Evolutionary conservation across 1,284 basidiomycete genomes (phyloP), one percentile per base, ranked within the genome.

Genomic region (Phaffia rhodozyma): DNA sequence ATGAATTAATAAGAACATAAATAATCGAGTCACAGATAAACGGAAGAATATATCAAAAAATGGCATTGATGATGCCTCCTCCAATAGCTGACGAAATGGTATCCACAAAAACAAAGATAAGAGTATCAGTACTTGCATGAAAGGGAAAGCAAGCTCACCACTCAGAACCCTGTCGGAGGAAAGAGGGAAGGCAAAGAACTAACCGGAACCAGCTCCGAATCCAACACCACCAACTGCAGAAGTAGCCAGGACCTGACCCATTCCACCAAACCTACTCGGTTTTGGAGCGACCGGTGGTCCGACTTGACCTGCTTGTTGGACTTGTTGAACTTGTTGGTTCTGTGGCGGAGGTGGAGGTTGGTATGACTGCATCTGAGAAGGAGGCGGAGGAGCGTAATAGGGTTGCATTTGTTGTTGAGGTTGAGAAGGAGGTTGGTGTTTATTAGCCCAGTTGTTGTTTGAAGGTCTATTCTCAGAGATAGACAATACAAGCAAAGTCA

Each of bases 31-130:
- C 7, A 16, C 13, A 43, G 38, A 43, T 43, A 11, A 43, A 43
- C 38, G 16, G 16, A 43, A 43, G 38, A 53, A 25, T 18, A 53
- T 52, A 3, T n/a, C 32, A 55, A 30, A 55, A 55, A 20, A 55
- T 55, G 23, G 54, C n/a, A 20, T 55, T 55, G 54, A 55, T 55
- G 54, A 55, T 55, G 54, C 54, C 54, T n/a, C 23, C 21, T 30
- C 54, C 54, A 27, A 55, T 34, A 23, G 54, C 54, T n/a, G 7
- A 27, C 16, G 38, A 16, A 11, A 43, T 43, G 38, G 13, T 43
- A 7, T 11, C 5, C 38, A 43, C 38, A 43, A 11, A 11, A 43
- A 16, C 2, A 16, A 43, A 16, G 2, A 16, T 11, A 43, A 16
- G 9, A 34, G 38, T 16, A 43, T 43, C 38, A 43, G 38, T 16